Evolutionary conservation across 164 flowering plant genomes (phyloP), one percentile per base, ranked within the genome.

Genomic region (Vitis rotundifolia): DNA sequence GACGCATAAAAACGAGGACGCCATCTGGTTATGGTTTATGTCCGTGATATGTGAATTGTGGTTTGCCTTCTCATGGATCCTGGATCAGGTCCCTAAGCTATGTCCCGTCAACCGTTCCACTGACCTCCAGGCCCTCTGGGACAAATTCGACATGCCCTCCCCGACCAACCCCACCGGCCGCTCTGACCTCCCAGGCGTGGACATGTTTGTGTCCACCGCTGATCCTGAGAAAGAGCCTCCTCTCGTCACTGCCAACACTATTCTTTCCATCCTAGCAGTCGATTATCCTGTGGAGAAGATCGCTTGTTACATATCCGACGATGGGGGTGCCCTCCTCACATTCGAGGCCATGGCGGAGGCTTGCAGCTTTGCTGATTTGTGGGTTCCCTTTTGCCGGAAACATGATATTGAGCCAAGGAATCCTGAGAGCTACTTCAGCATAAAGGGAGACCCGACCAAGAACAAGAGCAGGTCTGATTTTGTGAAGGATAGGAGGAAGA

Each of bases 271-370:
- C 47, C 77, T 91, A 11, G 86, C 97, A 1, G 83, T 74, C 15
- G 94, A 91, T 28, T 91, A 89, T 73, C 97, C 97, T 0, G 89
- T 88, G 0, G 97, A 91, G 67, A 91, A 91, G 75, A 50, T 91
- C 5, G 79, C 93, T 7, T 91, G 97, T 52, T 91, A 91, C 53
- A 29, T 91, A 6, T 91, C 97, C 2, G 97, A 91, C 57, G 97
- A 91, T 59, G 97, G 97, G 10, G 97, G 97, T 11, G 89, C 97
- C 19, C 85, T 91, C 1, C 82, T 91, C 3, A 85, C 88, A 0
- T 91, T 91, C 47, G 97, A 91, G 56, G 94, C 97, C n/a, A 91
- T 91, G 97, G 97, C 94, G 0, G 97, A 91, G 79, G 97, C 94
- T 2, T 86, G 87, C 0, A 90, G 94, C 75, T 91, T 91, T 60